Evolutionary conservation across 2,329 filamentous ascomycete species (phyloP).

Genomic region (Cadophora sp.): DNA sequence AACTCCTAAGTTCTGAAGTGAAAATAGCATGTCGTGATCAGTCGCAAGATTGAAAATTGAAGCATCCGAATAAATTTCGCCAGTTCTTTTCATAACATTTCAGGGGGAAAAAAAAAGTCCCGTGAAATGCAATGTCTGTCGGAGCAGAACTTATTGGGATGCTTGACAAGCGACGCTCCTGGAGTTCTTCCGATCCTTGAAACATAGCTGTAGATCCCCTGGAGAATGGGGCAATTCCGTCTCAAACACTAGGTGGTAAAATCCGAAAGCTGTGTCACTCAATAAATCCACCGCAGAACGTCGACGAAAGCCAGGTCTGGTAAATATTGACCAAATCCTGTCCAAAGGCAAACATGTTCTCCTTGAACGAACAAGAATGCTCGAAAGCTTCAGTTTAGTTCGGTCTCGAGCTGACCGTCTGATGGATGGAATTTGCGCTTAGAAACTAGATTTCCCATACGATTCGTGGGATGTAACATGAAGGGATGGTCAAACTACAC

Average conservation of each 20-base stretch:
- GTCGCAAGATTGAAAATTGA: background rate
- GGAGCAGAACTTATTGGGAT: background rate
- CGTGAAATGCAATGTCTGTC: background rate
- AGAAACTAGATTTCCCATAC: slow-evolving; percentile 8
- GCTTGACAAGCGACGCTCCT: background rate
- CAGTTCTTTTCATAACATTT: background rate
- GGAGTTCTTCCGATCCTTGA: background rate
- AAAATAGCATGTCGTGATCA: background rate
- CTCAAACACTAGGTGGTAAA: background rate
- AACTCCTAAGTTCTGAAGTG: background rate
- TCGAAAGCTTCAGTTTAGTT: background rate
- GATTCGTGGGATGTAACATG: slow-evolving; percentile 22
- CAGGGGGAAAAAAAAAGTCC: background rate
- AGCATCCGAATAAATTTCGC: background rate
- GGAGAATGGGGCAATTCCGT: background rate
- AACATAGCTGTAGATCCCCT: background rate
- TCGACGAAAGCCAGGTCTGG: background rate
- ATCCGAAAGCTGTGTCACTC: background rate
- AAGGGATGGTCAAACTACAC: slow-evolving; percentile 23
- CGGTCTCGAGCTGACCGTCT: background rate
- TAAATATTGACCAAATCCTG: background rate
- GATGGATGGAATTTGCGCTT: slow-evolving; percentile 7
- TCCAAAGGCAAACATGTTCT: background rate
- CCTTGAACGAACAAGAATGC: background rate
- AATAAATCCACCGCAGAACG: background rate